Conservation (phyloP, 805 yeast genomes). For the Starmerella asiatica region DNA sequence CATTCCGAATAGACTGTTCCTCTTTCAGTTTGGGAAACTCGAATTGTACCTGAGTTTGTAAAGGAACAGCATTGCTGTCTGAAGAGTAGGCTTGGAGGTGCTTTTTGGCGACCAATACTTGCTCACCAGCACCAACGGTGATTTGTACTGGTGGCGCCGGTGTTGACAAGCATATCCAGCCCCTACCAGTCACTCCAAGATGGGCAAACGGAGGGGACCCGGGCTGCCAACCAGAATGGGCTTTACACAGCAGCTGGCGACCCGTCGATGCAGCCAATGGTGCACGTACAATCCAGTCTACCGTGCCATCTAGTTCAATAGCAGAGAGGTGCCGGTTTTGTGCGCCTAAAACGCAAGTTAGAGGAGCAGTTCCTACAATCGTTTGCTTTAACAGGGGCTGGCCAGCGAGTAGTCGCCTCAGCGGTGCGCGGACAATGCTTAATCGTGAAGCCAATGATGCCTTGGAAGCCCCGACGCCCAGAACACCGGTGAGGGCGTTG, state of each 20-base stretch:
- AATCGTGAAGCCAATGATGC: slow-evolving; percentile 14
- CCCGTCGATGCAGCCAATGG: slow-evolving; percentile 38
- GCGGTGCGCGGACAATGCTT: slow-evolving; percentile 11
- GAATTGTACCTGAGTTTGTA: slow-evolving; percentile 4
- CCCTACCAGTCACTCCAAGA: slow-evolving; percentile 32
- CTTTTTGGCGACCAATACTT: slow-evolving; percentile 30
- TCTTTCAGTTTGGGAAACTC: background rate
- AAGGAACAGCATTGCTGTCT: slow-evolving; percentile 17
- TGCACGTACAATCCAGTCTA: slow-evolving; percentile 33
- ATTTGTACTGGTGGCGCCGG: slow-evolving; percentile 31
- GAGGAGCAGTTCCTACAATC: slow-evolving; percentile 17
- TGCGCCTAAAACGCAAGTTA: slow-evolving; percentile 16
- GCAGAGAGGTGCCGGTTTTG: slow-evolving; percentile 24
- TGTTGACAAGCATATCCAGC: slow-evolving; percentile 33
- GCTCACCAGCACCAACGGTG: slow-evolving; percentile 30
- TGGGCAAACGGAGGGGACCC: slow-evolving; percentile 24
- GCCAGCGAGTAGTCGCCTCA: slow-evolving; percentile 15
- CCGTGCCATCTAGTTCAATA: slow-evolving; percentile 29
- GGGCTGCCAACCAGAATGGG: slow-evolving; percentile 19
- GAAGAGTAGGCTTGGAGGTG: slow-evolving; percentile 33
- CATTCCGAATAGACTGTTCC: background rate
- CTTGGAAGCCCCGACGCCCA: slow-evolving; percentile 11
- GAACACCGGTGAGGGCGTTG: slow-evolving; percentile 17
- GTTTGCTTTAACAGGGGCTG: slow-evolving; percentile 20
- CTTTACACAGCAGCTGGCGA: slow-evolving; percentile 22